Base-by-base conservation (phyloP, 345 rosid species). In the Populus pruinosa region DNA sequence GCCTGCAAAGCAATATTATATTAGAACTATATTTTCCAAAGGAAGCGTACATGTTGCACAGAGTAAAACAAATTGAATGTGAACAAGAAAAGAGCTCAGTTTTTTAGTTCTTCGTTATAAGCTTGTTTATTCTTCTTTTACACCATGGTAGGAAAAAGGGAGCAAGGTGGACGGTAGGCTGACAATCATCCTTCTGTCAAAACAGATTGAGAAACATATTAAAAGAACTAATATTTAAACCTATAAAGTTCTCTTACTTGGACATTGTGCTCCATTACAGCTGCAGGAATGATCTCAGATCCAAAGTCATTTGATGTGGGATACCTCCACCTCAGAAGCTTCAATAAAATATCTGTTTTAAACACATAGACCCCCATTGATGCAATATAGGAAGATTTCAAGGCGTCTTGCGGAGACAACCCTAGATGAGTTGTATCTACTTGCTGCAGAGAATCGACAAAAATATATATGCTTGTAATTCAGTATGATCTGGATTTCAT, bases 341-440 rank as follows among this genome's bases (percentile, higher is more conserved):
- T 90, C 59, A 93, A 81, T 71, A 95, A 73, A n/a, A 85, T 73
- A 69, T 89, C 94, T 0, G 94, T 95, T 87, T 86, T 91, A 81
- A 95, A 93, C 67, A 92, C 82, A 53, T 95, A 93, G 62, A 95
- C 92, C 83, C 97, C 99, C 99, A 95, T 95, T 25, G 99, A 93
- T 76, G 99, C 99, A 67, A 92, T 87, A 72, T 90, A 93, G 20
- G 98, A 97, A 63, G 86, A 83, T 73, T 78, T 72, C 73, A 64
- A 62, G 17, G 99, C 96, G 67, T 92, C 94, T 81, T 87, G 88
- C 1, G 82, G 87, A 79, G 96, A 84, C 65, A 93, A 83, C 55
- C 99, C 98, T 17, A 91, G 76, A 71, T 64, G 81, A 70, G 88
- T 85, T 25, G 98, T 91, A 85, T 95, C 97, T 2, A 81, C 80